Conservation (phyloP, 2,329 filamentous ascomycete genomes). For the Verticillium klebahnii region DNA sequence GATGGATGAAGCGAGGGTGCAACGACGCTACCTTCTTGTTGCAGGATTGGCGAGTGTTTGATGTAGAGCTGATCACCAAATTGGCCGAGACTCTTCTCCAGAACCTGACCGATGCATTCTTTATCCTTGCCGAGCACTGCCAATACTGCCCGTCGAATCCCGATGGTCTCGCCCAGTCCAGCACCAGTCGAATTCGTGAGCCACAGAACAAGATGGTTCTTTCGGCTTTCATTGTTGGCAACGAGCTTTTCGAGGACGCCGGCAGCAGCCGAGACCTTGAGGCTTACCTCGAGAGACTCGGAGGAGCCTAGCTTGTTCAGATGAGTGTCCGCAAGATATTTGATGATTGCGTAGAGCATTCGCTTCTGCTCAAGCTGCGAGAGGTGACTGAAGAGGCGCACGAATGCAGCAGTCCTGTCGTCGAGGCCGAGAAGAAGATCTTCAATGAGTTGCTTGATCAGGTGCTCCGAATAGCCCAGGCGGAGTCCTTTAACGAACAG, state of each 20-base stretch:
- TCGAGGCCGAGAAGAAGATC: conserved; percentile 29
- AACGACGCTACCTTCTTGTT: conserved; percentile 72
- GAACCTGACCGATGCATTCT: conserved; percentile 45
- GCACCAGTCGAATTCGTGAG: conserved; percentile 60
- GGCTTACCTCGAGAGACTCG: conserved; percentile 22
- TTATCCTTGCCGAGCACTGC: conserved; percentile 50
- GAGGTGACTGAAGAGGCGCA: conserved; percentile 26
- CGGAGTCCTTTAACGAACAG: conserved; percentile 58
- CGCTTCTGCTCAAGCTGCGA: conserved; percentile 39
- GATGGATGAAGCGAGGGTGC: fast-evolving
- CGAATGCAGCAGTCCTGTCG: conserved; percentile 18
- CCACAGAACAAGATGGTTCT: conserved; percentile 57
- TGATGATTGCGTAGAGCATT: conserved; percentile 32
- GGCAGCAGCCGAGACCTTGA: conserved; percentile 51
- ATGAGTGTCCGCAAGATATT: conserved; percentile 39
- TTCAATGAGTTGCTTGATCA: conserved; percentile 32
- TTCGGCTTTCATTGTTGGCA: conserved; percentile 40
- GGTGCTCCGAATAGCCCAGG: conserved; percentile 61
- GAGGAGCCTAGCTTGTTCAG: conserved; percentile 30
- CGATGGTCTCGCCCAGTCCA: conserved; percentile 58
- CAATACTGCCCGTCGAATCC: conserved; percentile 62
- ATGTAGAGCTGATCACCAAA: conserved; percentile 89
- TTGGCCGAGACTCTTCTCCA: conserved; percentile 65
- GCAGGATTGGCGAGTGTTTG: conserved; percentile 74
- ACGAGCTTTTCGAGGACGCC: conserved; percentile 49